Percentiles rank a stretch among this genome's conserved stretches.
phyloP scores from a whole-genome alignment of 306 rosid species.

The Argentina anserina region DNA sequence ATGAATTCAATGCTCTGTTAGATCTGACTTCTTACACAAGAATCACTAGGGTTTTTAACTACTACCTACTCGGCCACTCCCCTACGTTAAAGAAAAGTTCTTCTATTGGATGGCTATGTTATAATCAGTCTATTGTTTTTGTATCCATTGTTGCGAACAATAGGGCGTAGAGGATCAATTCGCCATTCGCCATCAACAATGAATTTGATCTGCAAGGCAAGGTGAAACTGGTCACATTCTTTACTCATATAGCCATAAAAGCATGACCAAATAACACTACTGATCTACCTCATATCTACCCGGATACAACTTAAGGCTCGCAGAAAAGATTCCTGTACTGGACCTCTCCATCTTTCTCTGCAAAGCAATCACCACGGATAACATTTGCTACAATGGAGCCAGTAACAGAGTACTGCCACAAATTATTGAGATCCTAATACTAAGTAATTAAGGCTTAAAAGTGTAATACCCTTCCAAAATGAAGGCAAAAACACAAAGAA shows the following conservation, averaged over 20 bases:
- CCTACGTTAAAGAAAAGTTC: slow-evolving; percentile 9
- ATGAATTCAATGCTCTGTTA: slow-evolving; percentile 10
- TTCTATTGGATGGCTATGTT: slow-evolving; percentile 18
- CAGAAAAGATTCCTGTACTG: slow-evolving; percentile 58
- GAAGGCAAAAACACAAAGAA: background rate
- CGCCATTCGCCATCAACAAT: slow-evolving; percentile 92
- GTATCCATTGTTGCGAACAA: slow-evolving; percentile 46
- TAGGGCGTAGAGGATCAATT: slow-evolving; percentile 74
- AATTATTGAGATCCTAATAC: background rate
- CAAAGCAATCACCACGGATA: slow-evolving; percentile 25
- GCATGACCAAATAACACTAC: background rate
- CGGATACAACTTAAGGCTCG: slow-evolving; percentile 73
- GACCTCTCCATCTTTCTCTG: slow-evolving; percentile 84
- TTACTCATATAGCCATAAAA: background rate
- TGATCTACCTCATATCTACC: slow-evolving; percentile 81
- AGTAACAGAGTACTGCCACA: background rate
- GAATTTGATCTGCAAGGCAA: slow-evolving; percentile 67
- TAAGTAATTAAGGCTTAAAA: background rate
- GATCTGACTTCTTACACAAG: slow-evolving; percentile 22
- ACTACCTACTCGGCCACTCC: slow-evolving; percentile 27
- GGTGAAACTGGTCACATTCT: background rate
- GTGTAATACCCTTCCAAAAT: background rate
- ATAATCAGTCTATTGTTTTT: slow-evolving; percentile 66
- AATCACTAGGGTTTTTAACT: slow-evolving; percentile 26
- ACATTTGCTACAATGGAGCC: background rate